Evolutionary conservation across 2,329 filamentous ascomycete genomes (phyloP), one percentile per base, ranked within the genome.

Genomic region (Botrytis aclada): DNA sequence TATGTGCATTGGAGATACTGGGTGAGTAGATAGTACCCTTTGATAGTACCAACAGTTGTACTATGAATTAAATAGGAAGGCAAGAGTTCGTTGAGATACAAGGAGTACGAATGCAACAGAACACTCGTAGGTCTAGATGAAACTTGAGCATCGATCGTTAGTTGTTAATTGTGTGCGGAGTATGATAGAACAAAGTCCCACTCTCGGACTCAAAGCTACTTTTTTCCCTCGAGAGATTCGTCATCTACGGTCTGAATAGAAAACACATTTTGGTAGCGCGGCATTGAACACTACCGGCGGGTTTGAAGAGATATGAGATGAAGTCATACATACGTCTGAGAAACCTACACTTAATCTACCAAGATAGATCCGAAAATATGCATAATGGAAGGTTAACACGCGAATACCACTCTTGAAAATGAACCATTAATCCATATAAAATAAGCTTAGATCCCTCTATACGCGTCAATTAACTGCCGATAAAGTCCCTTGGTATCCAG

Each of bases 51-150:
- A 63, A 29, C 37, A 22, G 18, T 29, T 6, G 61, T 29, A 32
- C 61, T 63, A 63, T 63, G 61, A 22, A 22, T 56, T n/a, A 63
- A 63, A 63, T 63, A 63, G 61, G 61, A 63, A 63, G 61, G 61
- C 61, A 43, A 43, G 14, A 63, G 6, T 29, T 29, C 0, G 37
- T 20, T 41, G 39, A 56, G 39, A 63, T 63, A 63, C 61, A 18
- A 43, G 39, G 37, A 18, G 3, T 41, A 29, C 37, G 37, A 63
- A 63, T n/a, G n/a, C 25, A n/a, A 20, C 25, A 29, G 14, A 29
- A n/a, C 9, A 56, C n/a, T 56, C 51, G 51, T 29, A 56, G n/a
- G n/a, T 14, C 51, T 29, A 29, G 51, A 18, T 56, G 51, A 56
- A 56, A 56, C n/a, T 56, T 9, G 51, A 56, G 51, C 51, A 56